Base-by-base conservation (phyloP, 208 protist species). In the Trypanosoma mega region DNA sequence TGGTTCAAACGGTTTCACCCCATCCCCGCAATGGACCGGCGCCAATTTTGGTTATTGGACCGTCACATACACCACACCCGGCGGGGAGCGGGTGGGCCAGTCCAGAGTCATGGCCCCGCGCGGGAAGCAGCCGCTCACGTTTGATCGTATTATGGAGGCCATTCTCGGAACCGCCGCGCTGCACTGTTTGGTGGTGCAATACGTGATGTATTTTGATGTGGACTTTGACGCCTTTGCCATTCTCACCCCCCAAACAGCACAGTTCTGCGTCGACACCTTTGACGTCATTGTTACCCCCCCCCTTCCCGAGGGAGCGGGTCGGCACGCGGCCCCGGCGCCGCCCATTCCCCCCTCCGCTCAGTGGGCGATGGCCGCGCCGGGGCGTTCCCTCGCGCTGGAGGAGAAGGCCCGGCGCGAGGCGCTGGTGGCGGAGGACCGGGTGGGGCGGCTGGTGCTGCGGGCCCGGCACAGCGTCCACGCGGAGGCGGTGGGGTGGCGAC, bases 171-270 rank as follows among this genome's bases (percentile, higher is more conserved):
- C 37, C 24, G 63, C 63, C 1, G 21, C 9, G 16, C 41, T 62
- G 2, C 18, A 55, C 21, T 33, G 46, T 11, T 27, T 61, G 30
- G 37, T 18, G 0, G 52, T 69, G 27, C 1, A 36, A 0, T 62
- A 69, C 27, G 31, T 62, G n/a, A 63, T 46, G 4, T 69, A 63
- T 27, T 50, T 63, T 43, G 63, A 69, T 26, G 55, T 31, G 44
- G 63, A 69, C 30, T 62, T 69, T 46, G 53, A 39, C 30, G 24
- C 63, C 0, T 69, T 39, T 50, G 47, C 54, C 3, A 23, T 69
- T n/a, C 36, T 69, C 20, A 69, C 63, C 3, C 47, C 52, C 4
- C 52, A 43, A 1, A 57, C 34, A 18, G 52, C 54, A 23, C 34
- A 50, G 26, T 59, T 54, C 24, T 34, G 45, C 36, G 46, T 6